These are phyloP conservation scores for Salmacisia buchloeana DNA, from an alignment of 1,284 basidiomycete species.

Conservation along the genomic window DNA sequence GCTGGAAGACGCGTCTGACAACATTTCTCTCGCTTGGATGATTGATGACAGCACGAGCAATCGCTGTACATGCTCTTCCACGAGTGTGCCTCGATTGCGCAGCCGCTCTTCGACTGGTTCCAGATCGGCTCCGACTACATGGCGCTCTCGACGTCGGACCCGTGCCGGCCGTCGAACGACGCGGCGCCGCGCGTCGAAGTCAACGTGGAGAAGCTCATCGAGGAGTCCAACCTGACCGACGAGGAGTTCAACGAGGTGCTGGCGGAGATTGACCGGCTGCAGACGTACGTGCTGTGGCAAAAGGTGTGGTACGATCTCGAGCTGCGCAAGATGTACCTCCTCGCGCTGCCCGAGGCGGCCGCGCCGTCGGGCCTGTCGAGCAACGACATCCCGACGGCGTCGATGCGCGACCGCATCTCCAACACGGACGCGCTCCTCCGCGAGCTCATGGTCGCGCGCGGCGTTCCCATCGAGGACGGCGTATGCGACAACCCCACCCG, in stretches of 20 bases:
- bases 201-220: slow-evolving; percentile 20
- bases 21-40: background rate
- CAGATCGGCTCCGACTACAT: slow-evolving; percentile 16
- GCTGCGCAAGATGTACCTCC: slow-evolving; percentile 39
- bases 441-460: slow-evolving; percentile 32
- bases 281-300: slow-evolving; percentile 35
- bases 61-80: slow-evolving; percentile 15
- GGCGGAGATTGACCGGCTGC: slow-evolving; percentile 33
- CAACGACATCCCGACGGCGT: slow-evolving; percentile 19
- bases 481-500: slow-evolving; percentile 32
- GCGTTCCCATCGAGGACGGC: slow-evolving; percentile 36
- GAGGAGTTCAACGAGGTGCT: slow-evolving; percentile 39
- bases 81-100: slow-evolving; percentile 11
- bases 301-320: slow-evolving; percentile 49
- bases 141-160: slow-evolving; percentile 15
- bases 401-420: slow-evolving; percentile 27
- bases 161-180: slow-evolving; percentile 10
- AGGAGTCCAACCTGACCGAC: slow-evolving; percentile 38
- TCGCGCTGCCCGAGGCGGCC: slow-evolving; percentile 30
- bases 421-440: slow-evolving; percentile 37
- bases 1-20: background rate
- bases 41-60: slow-evolving; percentile 11
- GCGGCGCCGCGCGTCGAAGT: slow-evolving; percentile 9
- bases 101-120: slow-evolving; percentile 18
- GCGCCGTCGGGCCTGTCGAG: slow-evolving; percentile 28